These are phyloP conservation scores for Radiomyces spectabilis DNA, from an alignment of 192 early-diverging fungal species.

Conservation along the genomic window DNA sequence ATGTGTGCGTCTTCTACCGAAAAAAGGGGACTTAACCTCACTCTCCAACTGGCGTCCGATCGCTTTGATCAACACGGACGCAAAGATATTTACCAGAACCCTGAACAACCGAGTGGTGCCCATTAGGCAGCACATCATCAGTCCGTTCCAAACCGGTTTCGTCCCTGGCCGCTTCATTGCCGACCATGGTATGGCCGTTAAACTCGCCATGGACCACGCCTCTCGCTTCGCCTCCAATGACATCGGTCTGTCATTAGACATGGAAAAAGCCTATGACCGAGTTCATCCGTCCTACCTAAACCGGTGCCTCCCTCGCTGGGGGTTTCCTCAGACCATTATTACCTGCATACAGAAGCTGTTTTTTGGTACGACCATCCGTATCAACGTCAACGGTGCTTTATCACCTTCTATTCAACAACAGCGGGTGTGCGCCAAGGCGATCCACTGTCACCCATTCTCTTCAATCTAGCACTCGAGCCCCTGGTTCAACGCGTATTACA, in stretches of 20 bases:
- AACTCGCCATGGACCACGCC: not conserved
- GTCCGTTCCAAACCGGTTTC: conserved; percentile 13
- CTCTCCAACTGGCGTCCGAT: conserved; percentile 18
- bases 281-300: conserved; percentile 6
- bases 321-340: not conserved
- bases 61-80: conserved; percentile 7
- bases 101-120: not conserved
- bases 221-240: not conserved
- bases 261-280: conserved; percentile 19
- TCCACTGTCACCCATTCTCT: conserved; percentile 20
- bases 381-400: conserved; percentile 17
- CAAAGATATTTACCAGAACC: conserved; percentile 14
- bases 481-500: not conserved
- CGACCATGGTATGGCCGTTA: conserved; percentile 1
- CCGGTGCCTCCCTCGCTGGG: not conserved
- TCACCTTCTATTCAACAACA: conserved; percentile 3
- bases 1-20: conserved; percentile 11
- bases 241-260: conserved; percentile 7
- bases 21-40: conserved; percentile 14
- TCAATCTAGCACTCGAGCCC: conserved; percentile 20
- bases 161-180: not conserved
- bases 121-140: not conserved
- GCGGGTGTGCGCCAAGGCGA: conserved; percentile 27
- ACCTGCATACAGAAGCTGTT: not conserved
- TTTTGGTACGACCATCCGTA: not conserved